Conservation (phyloP, 345 rosid species). For the Eucalyptus cloeziana region DNA sequence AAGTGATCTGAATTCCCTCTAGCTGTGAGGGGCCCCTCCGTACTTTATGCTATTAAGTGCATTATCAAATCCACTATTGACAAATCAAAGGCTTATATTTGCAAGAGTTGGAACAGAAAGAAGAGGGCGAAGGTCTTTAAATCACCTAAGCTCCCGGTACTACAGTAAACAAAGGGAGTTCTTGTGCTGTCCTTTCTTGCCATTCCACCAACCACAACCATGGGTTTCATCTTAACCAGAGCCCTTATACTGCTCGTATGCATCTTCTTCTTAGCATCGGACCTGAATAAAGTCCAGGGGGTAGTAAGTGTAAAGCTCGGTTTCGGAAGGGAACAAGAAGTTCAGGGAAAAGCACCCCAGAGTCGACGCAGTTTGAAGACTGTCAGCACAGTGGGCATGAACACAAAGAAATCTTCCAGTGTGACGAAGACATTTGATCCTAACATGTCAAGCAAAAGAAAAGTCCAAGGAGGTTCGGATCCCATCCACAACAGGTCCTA, state of each 20-base stretch:
- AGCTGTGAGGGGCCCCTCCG: slow-evolving; percentile 35
- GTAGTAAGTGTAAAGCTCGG: slow-evolving; percentile 14
- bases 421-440: slow-evolving; percentile 28
- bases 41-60: background rate
- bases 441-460: slow-evolving; percentile 61
- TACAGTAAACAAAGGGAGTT: background rate
- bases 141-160: background rate
- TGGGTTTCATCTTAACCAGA: slow-evolving; percentile 29
- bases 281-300: slow-evolving; percentile 18
- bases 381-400: slow-evolving; percentile 9
- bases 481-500: slow-evolving; percentile 76
- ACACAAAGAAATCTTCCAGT: slow-evolving; percentile 18
- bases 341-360: slow-evolving; percentile 1
- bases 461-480: slow-evolving; percentile 67
- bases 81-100: slow-evolving; percentile 36
- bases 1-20: slow-evolving; percentile 44
- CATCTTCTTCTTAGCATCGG: slow-evolving; percentile 36
- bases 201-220: background rate
- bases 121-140: background rate
- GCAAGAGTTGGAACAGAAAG: slow-evolving; percentile 37
- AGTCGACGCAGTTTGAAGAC: slow-evolving; percentile 25
- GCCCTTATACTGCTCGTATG: slow-evolving; percentile 41
- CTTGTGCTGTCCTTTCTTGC: background rate
- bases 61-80: background rate
- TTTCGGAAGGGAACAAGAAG: slow-evolving; percentile 1